Percentiles rank a stretch among this genome's conserved stretches.
Evolutionary conservation across 305 asterid genomes (phyloP).

Genomic region (Ajuga reptans): DNA sequence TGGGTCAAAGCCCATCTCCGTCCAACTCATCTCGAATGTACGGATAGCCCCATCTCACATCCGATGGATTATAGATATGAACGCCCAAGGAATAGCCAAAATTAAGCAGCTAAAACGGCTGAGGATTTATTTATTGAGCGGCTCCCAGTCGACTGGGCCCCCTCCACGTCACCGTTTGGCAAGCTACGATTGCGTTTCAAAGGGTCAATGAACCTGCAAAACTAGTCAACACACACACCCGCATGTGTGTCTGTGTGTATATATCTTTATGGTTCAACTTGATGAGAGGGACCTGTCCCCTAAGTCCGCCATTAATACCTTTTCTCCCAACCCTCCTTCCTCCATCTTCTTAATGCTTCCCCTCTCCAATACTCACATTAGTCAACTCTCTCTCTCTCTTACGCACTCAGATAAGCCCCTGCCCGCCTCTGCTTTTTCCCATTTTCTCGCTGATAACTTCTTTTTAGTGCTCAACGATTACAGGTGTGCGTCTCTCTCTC

Average conservation of each 20-base stretch:
- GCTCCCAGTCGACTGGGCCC: too few species aligned
- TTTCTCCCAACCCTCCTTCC: conserved; percentile 23
- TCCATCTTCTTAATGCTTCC: background rate
- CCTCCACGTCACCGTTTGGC: background rate
- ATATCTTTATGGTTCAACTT: conserved; percentile 4
- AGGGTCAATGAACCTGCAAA: conserved; percentile 1
- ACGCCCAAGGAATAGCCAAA: too few species aligned
- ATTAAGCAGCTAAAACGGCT: background rate
- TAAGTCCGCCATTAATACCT: conserved; percentile 34
- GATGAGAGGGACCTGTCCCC: conserved; percentile 27
- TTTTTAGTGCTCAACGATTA: conserved; percentile 12
- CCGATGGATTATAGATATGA: too few species aligned
- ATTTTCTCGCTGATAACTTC: background rate
- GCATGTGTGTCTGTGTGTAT: background rate
- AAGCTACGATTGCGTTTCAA: background rate
- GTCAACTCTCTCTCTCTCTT: conserved; percentile 13
- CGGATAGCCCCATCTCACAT: too few species aligned
- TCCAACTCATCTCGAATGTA: too few species aligned
- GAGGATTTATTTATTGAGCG: background rate
- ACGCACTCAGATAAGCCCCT: background rate
- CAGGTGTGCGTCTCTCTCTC: conserved; percentile 7
- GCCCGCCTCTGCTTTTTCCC: background rate
- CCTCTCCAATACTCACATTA: background rate
- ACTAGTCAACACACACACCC: conserved; percentile 23
- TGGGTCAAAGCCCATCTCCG: too few species aligned